Evolutionary conservation across 139 green algal species (phyloP), one percentile per base, ranked within the genome.

Genomic region (Nannochloris sp.): DNA sequence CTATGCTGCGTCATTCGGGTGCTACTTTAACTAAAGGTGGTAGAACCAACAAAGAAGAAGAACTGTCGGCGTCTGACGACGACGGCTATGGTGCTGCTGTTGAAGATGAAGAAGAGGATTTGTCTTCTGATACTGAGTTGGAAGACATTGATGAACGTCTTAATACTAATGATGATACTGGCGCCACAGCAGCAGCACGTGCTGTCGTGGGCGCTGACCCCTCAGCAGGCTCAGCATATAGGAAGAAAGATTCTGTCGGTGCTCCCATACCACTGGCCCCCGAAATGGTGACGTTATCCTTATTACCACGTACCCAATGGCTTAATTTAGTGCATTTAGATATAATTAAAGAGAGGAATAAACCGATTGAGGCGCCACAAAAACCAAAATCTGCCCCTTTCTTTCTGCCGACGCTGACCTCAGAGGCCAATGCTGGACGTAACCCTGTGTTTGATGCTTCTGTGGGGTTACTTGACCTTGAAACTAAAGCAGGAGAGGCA

Each of bases 381-480:
- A 98, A 99, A 82, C 92, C 91, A 9, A 85, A 90, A 38, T 71
- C 81, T 2, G 93, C 93, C 23, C 93, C 93, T 36, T 99, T 99
- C 78, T 99, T 99, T 87, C 78, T 99, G 54, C 93, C 93, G 9
- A 95, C 90, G 1, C 36, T 92, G 2, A 67, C 82, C 4, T 27
- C 19, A 19, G 72, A 65, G 0, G 61, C 33, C 15, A 38, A 70
- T 38, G 69, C 56, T 14, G 54, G 64, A 13, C 30, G 54, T 13
- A 61, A 89, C 24, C 82, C 85, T 1, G 70, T 88, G 2, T 91
- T 91, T 60, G 81, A 81, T 1, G 27, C 37, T 0, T 33, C 47
- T 24, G 51, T 24, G 3, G 54, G 4, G 13, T 29, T 23, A n/a
- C 46, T 14, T 38, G 37, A 9, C 25, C 39, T n/a, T 37, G 37